Conservation (phyloP, 148 eudicot genomes). For the Salicornia ramosissima region DNA sequence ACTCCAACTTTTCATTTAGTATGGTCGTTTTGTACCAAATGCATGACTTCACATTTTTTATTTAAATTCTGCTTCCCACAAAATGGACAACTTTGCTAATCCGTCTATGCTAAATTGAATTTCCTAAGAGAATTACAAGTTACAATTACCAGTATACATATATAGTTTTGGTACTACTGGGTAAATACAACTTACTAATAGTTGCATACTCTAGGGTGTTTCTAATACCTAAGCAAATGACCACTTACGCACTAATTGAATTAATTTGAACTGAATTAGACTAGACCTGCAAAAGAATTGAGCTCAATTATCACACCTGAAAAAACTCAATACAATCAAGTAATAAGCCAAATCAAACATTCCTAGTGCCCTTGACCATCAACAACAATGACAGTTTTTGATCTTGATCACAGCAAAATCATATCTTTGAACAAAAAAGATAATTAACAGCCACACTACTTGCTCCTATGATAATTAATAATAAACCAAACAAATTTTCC, state of each 20-base stretch:
- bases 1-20: too few species aligned
- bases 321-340: neutral
- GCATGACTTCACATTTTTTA: neutral
- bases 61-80: neutral
- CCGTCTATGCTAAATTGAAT: neutral
- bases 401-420: neutral
- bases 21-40: neutral
- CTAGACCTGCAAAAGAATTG: too few species aligned
- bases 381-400: neutral
- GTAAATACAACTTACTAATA: too few species aligned
- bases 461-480: neutral
- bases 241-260: too few species aligned
- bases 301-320: neutral
- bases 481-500: too few species aligned
- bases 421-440: neutral
- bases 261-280: too few species aligned
- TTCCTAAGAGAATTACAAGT: neutral
- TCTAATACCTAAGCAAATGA: neutral
- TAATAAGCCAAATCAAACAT: neutral
- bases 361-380: neutral
- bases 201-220: too few species aligned
- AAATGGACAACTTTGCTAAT: neutral
- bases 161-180: too few species aligned
- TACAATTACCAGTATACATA: neutral
- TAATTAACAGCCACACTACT: neutral